phyloP scores from a whole-genome alignment of 768 basidiomycete species.

The Rhodosporidiobolus odoratus region DNA sequence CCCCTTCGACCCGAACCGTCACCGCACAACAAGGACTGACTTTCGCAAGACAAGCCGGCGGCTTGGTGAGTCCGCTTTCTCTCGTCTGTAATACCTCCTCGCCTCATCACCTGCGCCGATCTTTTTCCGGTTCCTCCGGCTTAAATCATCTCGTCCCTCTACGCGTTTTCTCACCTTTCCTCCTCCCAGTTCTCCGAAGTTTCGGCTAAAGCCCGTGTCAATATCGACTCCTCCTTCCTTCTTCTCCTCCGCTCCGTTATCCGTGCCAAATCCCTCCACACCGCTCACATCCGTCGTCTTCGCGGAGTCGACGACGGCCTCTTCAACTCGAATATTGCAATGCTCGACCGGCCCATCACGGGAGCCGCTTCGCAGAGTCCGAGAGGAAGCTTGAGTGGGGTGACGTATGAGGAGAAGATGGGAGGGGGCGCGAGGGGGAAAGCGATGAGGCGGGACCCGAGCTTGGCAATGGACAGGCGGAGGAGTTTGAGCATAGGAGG shows the following conservation, averaged over 20 bases:
- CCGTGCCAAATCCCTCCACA: constrained; percentile 59
- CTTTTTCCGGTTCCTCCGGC: background rate
- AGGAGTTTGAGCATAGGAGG: constrained; percentile 35
- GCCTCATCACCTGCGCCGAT: constrained; percentile 58
- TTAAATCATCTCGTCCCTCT: background rate
- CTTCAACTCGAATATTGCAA: constrained; percentile 21
- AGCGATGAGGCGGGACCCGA: constrained; percentile 9
- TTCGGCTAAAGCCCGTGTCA: constrained; percentile 91
- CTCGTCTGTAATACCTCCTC: too few relatives aligned
- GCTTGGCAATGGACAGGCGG: constrained; percentile 28
- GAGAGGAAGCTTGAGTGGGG: background rate
- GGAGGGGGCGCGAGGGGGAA: constrained; percentile 4
- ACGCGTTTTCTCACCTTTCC: background rate
- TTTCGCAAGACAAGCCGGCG: constrained; percentile 19
- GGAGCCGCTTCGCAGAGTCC: background rate
- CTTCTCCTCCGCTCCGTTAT: constrained; percentile 89
- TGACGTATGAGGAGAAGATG: constrained; percentile 16
- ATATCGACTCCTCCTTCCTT: constrained; percentile 92
- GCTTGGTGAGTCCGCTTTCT: constrained; percentile 11
- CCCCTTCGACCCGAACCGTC: background rate
- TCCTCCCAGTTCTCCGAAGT: constrained; percentile 86
- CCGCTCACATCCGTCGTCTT: background rate
- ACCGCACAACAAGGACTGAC: constrained; percentile 8
- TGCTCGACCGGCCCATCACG: constrained; percentile 1
- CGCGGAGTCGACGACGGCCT: background rate